Evolutionary conservation across 1,284 basidiomycete genomes (phyloP), one percentile per base, ranked within the genome.

Genomic region (Austroboletus niveus): DNA sequence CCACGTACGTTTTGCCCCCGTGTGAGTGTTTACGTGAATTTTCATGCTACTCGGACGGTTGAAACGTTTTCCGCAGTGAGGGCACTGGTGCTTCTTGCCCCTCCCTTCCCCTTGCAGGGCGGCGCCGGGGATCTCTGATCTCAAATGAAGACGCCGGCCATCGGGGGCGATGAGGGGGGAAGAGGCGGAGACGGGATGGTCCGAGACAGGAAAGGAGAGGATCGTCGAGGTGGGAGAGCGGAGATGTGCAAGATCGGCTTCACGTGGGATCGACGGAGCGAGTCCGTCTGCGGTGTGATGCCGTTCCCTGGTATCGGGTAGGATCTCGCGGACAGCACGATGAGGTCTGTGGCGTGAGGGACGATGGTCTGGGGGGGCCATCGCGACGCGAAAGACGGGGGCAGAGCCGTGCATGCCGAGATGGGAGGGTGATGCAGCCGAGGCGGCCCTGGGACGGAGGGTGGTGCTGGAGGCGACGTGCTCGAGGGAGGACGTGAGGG

Each of bases 11-110:
- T 82, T 86, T 15, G 79, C 86, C 17, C 87, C 87, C 15, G 87
- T 89, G 67, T 89, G 87, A 3, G 84, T 88, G 62, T 89, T 88
- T 59, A 84, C 76, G 65, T 89, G 87, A 52, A 87, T 89, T 53
- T 79, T 74, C 52, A 89, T 75, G 63, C 86, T 88, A 58, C 87
- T 89, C 4, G 87, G 87, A 8, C 87, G 77, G 66, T 88, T 89
- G 73, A 89, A 89, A 27, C 84, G 75, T 66, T 87, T 87, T 53
- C 71, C 71, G 66, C 87, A 89, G 38, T 79, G 80, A 0, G 77
- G 75, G 57, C 86, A 89, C 38, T 80, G 73, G 56, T 89, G 85
- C 59, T 80, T 79, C 59, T 81, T 79, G 35, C 64, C 68, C 49
- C 64, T 60, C 6, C 64, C 64, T 57, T 66, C 66, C 14, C 58